Base-by-base conservation (phyloP, 768 basidiomycete genomes). In the Trametes punicea region DNA sequence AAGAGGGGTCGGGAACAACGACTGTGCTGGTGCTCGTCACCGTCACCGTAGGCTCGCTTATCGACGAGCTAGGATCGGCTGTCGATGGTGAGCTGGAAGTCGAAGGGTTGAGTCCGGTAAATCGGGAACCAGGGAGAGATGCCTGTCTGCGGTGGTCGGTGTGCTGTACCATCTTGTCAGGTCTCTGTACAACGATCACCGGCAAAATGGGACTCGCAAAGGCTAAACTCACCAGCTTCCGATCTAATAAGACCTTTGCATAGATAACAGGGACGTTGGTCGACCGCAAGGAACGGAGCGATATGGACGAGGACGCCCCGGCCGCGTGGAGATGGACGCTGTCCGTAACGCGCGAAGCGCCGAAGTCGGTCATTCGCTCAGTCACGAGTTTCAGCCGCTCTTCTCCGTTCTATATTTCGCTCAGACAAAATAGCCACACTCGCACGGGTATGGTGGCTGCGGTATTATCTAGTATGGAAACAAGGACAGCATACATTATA, bases 281-380 rank as follows among this genome's bases (percentile, higher is more conserved):
- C 46, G 46, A 25, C 30, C 39, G 27, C 40, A 48, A 30, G 21
- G 47, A 56, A 49, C 29, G 55, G 34, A 27, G 30, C 38, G 56
- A 50, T 50, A 45, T 46, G 42, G 30, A 36, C 48, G 48, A 45
- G 27, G 46, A 33, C 15, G 49, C 46, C 46, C 45, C 29, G 42
- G 49, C 56, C 50, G 56, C 56, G 56, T 57, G 56, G 49, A 57
- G 56, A 57, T 57, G 56, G 46, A 46, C 42, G 56, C 50, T 57
- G 30, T 40, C 44, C 44, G 40, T 20, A 58, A 53, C 29, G 46
- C 26, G 29, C 33, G 46, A 36, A 44, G 29, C 38, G 51, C 51
- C 34, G 9, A 57, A 38, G 27, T 25, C 44, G 52, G 56, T 51
- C 56, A 51, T 30, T 40, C 47, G 38, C 45, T 8, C 42, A 16